Conservation (phyloP, 108 stramenopile species). For the Nannochloropsis oceanica region DNA sequence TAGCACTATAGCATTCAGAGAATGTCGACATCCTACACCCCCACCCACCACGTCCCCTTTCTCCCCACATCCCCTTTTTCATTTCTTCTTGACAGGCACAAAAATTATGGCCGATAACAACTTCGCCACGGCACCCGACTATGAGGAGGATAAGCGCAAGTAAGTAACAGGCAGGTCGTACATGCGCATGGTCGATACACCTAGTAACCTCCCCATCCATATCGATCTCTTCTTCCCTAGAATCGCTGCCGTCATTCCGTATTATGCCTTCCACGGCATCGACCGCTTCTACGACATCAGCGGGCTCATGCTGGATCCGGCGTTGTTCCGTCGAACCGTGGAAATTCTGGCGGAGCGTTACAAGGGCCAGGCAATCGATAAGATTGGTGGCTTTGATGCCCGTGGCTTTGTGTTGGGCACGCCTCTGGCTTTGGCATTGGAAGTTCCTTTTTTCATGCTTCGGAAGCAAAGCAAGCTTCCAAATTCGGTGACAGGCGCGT, state of each 20-base stretch:
- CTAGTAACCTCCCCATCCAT: neutral
- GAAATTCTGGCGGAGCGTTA: slow-evolving; percentile 41
- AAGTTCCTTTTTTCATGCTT: slow-evolving; percentile 95
- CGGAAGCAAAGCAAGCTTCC: slow-evolving; percentile 95
- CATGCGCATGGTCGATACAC: neutral
- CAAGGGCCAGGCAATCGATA: slow-evolving; percentile 58
- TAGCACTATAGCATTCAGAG: no score
- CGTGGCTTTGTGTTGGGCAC: slow-evolving; percentile 91
- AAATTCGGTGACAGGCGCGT: slow-evolving; percentile 57
- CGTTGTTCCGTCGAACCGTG: slow-evolving; percentile 20
- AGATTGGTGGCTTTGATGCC: slow-evolving; percentile 78
- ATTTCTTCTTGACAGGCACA: neutral
- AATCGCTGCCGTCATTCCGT: slow-evolving; percentile 84
- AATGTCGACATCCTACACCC: no score
- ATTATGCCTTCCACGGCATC: slow-evolving; percentile 96
- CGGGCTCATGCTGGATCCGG: slow-evolving; percentile 74
- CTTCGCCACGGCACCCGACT: neutral
- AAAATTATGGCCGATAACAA: neutral
- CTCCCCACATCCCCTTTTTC: no score
- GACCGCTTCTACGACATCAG: slow-evolving; percentile 94
- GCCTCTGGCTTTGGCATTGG: slow-evolving; percentile 82
- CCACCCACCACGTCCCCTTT: no score
- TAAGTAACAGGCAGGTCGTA: neutral
- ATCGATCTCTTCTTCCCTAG: neutral
- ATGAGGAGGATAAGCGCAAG: neutral